A percentile compares a stretch with the other conserved stretches of the same genome.
These are phyloP conservation scores for Solanum acaule DNA, from an alignment of 257 asterid genomes.

Conservation along the genomic window DNA sequence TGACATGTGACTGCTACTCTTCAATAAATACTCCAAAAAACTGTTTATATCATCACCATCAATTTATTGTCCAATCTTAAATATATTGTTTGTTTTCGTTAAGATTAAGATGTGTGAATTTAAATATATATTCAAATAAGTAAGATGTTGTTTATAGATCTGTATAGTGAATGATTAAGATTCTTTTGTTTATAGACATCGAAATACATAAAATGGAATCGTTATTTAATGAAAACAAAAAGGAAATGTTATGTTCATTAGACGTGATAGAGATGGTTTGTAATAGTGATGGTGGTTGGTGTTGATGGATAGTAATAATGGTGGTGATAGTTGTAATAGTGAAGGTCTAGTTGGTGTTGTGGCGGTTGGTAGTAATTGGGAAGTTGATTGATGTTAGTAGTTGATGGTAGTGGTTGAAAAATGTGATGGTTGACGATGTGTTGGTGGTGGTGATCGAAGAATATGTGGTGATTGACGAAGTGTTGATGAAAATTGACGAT, in stretches of 20 bases:
- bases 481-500: neutral
- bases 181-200: too few species aligned
- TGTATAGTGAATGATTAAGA: too few species aligned
- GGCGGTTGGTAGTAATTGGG: neutral
- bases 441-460: neutral
- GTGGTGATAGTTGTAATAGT: neutral
- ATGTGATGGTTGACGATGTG: neutral
- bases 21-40: neutral
- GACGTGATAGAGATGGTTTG: neutral
- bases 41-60: neutral
- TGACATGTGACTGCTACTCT: constrained; percentile 8
- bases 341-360: neutral
- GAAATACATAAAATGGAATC: too few species aligned
- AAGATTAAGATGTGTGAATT: too few species aligned
- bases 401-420: neutral
- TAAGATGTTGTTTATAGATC: too few species aligned
- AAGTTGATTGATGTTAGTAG: too few species aligned
- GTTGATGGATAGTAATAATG: neutral
- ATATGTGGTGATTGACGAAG: neutral
- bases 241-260: neutral
- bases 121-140: too few species aligned
- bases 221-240: too few species aligned
- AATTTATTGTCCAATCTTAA: neutral
- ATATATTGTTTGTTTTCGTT: neutral
- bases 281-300: neutral